Percentiles rank a stretch among this genome's conserved stretches.
phyloP scores from a whole-genome alignment of 805 yeast species.

The Sugiyamaella mastotermitis region DNA sequence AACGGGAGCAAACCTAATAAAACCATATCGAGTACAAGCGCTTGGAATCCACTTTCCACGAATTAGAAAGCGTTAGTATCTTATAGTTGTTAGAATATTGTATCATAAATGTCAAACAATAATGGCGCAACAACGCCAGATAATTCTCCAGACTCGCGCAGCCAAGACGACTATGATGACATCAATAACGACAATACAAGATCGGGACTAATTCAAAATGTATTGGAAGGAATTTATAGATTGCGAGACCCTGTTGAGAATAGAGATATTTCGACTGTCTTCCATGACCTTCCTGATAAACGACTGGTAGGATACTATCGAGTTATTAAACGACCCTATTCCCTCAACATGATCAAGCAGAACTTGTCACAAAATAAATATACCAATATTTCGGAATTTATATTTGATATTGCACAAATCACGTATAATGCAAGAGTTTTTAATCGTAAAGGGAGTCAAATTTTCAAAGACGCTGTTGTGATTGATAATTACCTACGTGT shows the following conservation, averaged over 20 bases:
- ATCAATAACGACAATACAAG: too few species aligned
- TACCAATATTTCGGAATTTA: conserved; percentile 56
- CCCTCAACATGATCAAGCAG: conserved; percentile 61
- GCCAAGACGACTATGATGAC: too few species aligned
- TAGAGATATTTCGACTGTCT: conserved; percentile 45
- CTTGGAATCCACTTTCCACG: too few species aligned
- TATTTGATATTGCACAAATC: conserved; percentile 75
- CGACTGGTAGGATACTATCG: conserved; percentile 75
- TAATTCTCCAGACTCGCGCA: too few species aligned
- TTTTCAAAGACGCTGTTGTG: conserved; percentile 62
- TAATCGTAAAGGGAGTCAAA: conserved; percentile 62
- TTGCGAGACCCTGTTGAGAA: conserved; percentile 32
- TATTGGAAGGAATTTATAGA: conserved; percentile 29
- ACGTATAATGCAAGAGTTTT: conserved; percentile 86
- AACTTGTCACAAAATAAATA: conserved; percentile 51
- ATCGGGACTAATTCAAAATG: neutral
- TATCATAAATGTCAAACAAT: too few species aligned
- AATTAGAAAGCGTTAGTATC: too few species aligned
- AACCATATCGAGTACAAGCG: too few species aligned
- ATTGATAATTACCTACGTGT: conserved; percentile 45
- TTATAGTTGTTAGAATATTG: too few species aligned
- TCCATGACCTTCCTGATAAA: conserved; percentile 67
- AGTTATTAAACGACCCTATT: conserved; percentile 72
- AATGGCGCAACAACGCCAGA: too few species aligned
- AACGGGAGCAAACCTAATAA: too few species aligned